Conservation (phyloP, 1,284 basidiomycete genomes). For the Pyrrhoderma lamaoense region DNA sequence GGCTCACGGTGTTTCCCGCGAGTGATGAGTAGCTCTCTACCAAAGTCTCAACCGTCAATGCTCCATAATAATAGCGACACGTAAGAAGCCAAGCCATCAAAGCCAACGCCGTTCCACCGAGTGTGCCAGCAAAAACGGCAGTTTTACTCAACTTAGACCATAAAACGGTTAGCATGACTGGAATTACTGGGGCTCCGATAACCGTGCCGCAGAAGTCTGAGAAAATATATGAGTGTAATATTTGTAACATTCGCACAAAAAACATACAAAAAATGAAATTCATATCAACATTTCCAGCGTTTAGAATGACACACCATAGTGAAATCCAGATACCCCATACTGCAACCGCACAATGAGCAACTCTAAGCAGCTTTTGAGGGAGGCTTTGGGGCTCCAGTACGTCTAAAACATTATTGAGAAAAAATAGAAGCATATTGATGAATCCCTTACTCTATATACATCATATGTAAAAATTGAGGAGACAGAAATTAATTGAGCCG, state of each 20-base stretch:
- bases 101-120: constrained; percentile 36
- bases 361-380: constrained; percentile 56
- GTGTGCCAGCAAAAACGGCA: constrained; percentile 36
- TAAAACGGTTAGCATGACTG: constrained; percentile 34
- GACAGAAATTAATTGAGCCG: constrained; percentile 55
- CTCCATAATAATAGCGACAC: constrained; percentile 42
- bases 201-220: constrained; percentile 15
- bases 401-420: constrained; percentile 54
- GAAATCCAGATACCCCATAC: constrained; percentile 57
- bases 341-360: constrained; percentile 45
- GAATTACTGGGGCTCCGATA: constrained; percentile 14
- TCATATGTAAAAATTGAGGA: constrained; percentile 27
- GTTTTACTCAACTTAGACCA: constrained; percentile 40
- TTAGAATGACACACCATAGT: constrained; percentile 15
- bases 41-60: constrained; percentile 37
- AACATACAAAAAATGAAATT: constrained; percentile 17
- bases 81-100: constrained; percentile 47
- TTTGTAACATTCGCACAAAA: neutral
- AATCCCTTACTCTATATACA: constrained; percentile 11
- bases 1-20: constrained; percentile 38
- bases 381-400: constrained; percentile 57
- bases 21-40: constrained; percentile 43
- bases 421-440: neutral
- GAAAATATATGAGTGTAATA: neutral
- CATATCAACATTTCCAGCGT: constrained; percentile 17